Evolutionary conservation across 305 asterid genomes (phyloP).

Genomic region (Ilex paraguariensis): DNA sequence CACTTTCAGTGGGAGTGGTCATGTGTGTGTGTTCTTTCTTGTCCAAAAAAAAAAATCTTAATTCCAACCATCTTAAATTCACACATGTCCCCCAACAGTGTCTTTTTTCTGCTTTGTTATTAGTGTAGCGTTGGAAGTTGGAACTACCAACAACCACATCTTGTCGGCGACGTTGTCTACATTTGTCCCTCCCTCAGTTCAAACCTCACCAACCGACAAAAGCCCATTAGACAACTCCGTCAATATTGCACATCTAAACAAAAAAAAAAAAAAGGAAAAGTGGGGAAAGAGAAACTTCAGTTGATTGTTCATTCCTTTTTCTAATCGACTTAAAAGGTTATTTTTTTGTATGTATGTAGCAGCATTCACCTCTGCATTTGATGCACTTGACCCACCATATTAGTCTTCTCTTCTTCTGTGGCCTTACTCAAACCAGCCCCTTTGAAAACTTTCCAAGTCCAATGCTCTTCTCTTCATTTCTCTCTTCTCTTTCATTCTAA

Average conservation of each 20-base stretch:
- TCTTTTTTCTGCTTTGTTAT: slow-evolving; percentile 21
- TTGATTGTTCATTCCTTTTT: slow-evolving; percentile 1
- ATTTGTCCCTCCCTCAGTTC: slow-evolving; percentile 15
- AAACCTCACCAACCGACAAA: neutral
- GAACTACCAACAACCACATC: slow-evolving; percentile 47
- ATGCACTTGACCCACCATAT: neutral
- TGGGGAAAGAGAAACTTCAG: no score
- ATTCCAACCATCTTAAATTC: no score
- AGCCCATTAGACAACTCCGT: slow-evolving; percentile 26
- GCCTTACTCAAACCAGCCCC: neutral
- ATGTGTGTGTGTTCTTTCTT: no score
- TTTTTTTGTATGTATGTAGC: slow-evolving; percentile 11
- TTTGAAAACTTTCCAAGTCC: neutral
- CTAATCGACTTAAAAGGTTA: slow-evolving; percentile 6
- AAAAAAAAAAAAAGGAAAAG: neutral
- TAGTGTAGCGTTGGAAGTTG: slow-evolving; percentile 61
- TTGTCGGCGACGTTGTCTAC: slow-evolving; percentile 36
- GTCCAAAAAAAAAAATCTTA: no score
- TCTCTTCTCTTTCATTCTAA: slow-evolving; percentile 49
- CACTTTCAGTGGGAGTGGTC: no score
- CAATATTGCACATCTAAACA: slow-evolving; percentile 5
- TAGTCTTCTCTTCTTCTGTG: slow-evolving; percentile 1
- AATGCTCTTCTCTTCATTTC: slow-evolving; percentile 52
- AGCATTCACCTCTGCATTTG: neutral
- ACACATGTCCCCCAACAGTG: neutral